These are phyloP conservation scores for Fragilariopsis cylindrus DNA, from an alignment of 108 stramenopile species.

Conservation along the genomic window DNA sequence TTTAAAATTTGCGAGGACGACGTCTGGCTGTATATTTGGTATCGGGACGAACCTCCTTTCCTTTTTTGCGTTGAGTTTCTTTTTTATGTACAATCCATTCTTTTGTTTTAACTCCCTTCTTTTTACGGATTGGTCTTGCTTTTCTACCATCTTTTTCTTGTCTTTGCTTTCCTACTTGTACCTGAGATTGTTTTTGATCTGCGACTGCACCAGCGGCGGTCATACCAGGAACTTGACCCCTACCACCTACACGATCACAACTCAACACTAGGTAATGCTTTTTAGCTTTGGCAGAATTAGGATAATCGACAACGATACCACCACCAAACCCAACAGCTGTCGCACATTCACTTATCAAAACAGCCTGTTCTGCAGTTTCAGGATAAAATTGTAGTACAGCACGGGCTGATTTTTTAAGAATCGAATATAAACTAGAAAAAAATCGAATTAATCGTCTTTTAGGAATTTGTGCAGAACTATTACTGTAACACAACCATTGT, in stretches of 20 bases:
- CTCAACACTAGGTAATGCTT: constrained; percentile 98
- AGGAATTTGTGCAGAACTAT: constrained; percentile 85
- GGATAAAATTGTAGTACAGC: constrained; percentile 99
- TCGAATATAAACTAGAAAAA: constrained; percentile 94
- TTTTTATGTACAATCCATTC: constrained; percentile 99
- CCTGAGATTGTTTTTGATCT: constrained; percentile 20
- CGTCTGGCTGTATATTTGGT: constrained; percentile 97
- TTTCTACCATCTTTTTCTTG: constrained; percentile 10
- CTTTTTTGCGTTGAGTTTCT: constrained; percentile 91
- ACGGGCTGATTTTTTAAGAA: constrained; percentile 88
- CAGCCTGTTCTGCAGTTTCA: constrained; percentile 94
- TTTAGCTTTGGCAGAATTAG: constrained; percentile 99
- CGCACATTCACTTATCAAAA: constrained; percentile 93
- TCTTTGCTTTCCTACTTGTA: constrained; percentile 22
- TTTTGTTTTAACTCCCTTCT: constrained; percentile 84
- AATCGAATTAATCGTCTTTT: constrained; percentile 90
- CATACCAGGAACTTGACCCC: constrained; percentile 56
- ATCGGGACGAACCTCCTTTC: constrained; percentile 92
- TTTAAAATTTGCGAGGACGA: constrained; percentile 91
- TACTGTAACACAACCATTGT: constrained; percentile 99
- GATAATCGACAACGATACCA: constrained; percentile 99
- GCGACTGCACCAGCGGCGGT: constrained; percentile 25
- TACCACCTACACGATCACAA: constrained; percentile 74
- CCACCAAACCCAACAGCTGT: constrained; percentile 94
- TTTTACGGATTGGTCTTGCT: constrained; percentile 47